Evolutionary conservation across 805 yeast genomes (phyloP), one percentile per base, ranked within the genome.

Genomic region (Yamadazyma takamatsuzukensis): DNA sequence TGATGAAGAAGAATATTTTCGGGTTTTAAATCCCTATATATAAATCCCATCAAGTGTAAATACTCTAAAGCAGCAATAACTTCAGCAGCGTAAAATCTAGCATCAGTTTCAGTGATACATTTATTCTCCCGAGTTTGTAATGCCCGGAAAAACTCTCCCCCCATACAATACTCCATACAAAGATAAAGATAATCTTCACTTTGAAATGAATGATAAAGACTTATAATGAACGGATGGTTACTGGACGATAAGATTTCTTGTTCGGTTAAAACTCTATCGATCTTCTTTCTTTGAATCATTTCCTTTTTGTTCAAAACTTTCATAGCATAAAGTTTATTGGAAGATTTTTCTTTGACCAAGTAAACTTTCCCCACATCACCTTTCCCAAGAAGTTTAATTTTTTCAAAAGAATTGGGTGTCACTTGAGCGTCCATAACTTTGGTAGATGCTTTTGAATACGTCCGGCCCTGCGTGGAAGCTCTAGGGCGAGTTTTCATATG

Each of bases 111-210:
- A 14, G 77, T 66, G 10, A 93, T 81, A 44, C 95, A 84, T 53
- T 88, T 86, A 34, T 87, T 77, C 40, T 78, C 81, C 40, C 97
- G 71, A 0, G 97, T 88, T 59, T 93, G 98, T 33, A 93, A 62
- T 0, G 97, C 98, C 39, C 97, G 68, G 68, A 93, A 93, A 51
- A 93, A 93, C 61, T 94, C 98, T 28, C 99, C 99, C 18, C 99
- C 99, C 88, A 93, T 87, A 53, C 99, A 93, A 51, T 90, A 93
- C 56, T 93, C 99, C 96, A 94, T 90, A 60, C 99, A 93, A 25
- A 93, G 72, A 48, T 88, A 93, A 8, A 93, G 61, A 51, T 84
- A 79, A 48, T 89, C 97, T 39, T 86, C 93, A 4, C 95, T 83
- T 61, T 93, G 98, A 64, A 93, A 93, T 0, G 96, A 88, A 58